Conservation (phyloP, 805 yeast species). For the Diddensiella santjacobensis region DNA sequence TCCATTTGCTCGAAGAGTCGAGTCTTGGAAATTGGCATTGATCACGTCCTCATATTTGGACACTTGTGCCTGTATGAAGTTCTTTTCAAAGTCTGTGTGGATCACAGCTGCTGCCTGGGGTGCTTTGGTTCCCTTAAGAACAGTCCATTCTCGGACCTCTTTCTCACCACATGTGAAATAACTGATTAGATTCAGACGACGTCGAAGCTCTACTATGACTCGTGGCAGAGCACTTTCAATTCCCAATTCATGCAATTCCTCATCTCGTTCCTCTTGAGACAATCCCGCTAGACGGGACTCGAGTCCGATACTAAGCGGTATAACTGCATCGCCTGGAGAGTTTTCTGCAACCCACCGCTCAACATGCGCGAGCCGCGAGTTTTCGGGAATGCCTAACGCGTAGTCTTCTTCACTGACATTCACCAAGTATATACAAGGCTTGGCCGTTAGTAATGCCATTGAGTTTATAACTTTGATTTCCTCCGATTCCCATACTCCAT, state of each 20-base stretch:
- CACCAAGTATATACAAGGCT: conserved; percentile 76
- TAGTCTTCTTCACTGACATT: conserved; percentile 74
- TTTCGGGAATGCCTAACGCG: conserved; percentile 36
- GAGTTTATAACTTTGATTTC: conserved; percentile 67
- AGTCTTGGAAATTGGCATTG: conserved; percentile 46
- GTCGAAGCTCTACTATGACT: conserved; percentile 63
- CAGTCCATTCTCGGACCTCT: conserved; percentile 88
- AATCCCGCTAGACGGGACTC: conserved; percentile 60
- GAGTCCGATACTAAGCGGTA: conserved; percentile 67
- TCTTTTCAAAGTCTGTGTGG: conserved; percentile 77
- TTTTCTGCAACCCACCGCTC: conserved; percentile 62
- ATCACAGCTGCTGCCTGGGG: conserved; percentile 90
- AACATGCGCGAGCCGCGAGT: conserved; percentile 52
- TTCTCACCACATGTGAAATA: conserved; percentile 83
- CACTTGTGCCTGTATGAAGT: conserved; percentile 76
- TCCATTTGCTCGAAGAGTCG: conserved; percentile 53
- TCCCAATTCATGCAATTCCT: conserved; percentile 29
- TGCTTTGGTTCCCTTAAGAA: conserved; percentile 69
- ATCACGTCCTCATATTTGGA: conserved; percentile 60
- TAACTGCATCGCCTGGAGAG: conserved; percentile 63
- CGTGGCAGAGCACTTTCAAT: conserved; percentile 52
- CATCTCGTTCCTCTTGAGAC: conserved; percentile 32
- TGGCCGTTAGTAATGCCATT: conserved; percentile 76
- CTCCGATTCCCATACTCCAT: conserved; percentile 54
- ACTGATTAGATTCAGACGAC: conserved; percentile 65